phyloP scores from a whole-genome alignment of 2,329 filamentous ascomycete genomes.

The Acarospora socialis region DNA sequence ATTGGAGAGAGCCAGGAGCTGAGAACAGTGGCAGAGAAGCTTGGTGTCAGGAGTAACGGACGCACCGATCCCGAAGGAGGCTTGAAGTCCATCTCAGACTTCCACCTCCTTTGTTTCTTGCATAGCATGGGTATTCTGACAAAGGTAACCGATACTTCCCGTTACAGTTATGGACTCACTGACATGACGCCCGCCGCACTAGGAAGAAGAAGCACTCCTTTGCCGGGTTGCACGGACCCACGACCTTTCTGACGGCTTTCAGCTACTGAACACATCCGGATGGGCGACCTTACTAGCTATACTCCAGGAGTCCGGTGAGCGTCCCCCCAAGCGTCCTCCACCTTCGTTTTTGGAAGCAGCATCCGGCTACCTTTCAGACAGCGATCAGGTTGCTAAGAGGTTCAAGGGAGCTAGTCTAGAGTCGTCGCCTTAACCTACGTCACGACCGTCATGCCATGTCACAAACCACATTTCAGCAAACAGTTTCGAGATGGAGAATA shows the following conservation, averaged over 20 bases:
- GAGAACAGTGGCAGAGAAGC: conserved; percentile 49
- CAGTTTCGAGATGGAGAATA: too few relatives aligned
- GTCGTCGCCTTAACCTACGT: conserved; percentile 10
- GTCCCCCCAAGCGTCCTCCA: conserved; percentile 56
- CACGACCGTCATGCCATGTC: neutral
- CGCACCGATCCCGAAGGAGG: conserved; percentile 47
- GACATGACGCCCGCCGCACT: conserved; percentile 9
- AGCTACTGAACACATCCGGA: conserved; percentile 72
- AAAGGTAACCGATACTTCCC: conserved; percentile 46
- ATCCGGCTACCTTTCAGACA: conserved; percentile 30
- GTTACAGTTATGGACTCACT: conserved; percentile 11
- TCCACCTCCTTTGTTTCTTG: conserved; percentile 84
- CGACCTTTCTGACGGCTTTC: conserved; percentile 65
- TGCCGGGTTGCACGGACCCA: conserved; percentile 72
- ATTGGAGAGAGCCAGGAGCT: conserved; percentile 78
- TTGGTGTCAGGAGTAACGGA: conserved; percentile 46
- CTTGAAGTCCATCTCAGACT: conserved; percentile 65
- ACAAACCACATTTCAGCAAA: too few relatives aligned
- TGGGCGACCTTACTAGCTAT: conserved; percentile 93
- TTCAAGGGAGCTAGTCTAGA: conserved; percentile 47
- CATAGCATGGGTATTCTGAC: conserved; percentile 66
- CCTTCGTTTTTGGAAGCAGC: conserved; percentile 10
- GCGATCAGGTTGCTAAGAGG: conserved; percentile 50
- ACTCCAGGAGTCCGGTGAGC: conserved; percentile 93
- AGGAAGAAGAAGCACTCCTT: conserved; percentile 83